Base-by-base conservation (phyloP, 2,329 filamentous ascomycete species). In the Colletotrichum sp. region DNA sequence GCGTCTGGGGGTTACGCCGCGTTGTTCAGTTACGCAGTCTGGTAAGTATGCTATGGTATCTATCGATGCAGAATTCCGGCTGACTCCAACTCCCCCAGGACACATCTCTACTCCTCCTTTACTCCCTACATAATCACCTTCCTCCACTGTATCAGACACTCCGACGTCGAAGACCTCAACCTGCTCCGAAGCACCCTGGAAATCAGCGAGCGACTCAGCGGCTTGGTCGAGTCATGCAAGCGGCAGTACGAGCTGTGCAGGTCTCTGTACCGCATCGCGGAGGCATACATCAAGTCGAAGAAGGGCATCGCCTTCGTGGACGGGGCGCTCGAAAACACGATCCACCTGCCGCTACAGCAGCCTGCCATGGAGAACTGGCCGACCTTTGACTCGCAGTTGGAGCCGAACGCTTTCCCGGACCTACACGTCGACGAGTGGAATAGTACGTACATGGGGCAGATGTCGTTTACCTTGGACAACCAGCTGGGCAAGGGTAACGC, bases 31-130 rank as follows among this genome's bases (percentile, higher is more conserved):
- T 79, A 79, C n/a, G 77, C 78, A 13, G 67, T 79, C n/a, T 79
- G 78, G 78, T 79, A 76, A n/a, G 64, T 48, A 26, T 26, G 24
- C 18, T 7, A 34, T 3, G 13, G 15, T 2, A 26, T 61, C 18
- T 61, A 4, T 21, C 12, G 5, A 36, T 3, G 18, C 55, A 55
- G 26, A 55, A 12, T 21, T 6, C 15, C 13, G 24, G n/a, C 59
- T 61, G 18, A 61, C 59, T 12, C 9, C 5, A 21, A 7, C 1
- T 24, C 15, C 5, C 10, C 6, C 48, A 79, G 78, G 78, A 78
- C 78, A n/a, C 75, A 79, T 18, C 72, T 79, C 36, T 78, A 77
- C n/a, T 77, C 77, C 4, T 79, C 78, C 7, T 79, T 79, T n/a
- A 79, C 78, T 6, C 78, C 78, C 2, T 79, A 76, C 60, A 70